Evolutionary conservation across 2,329 filamentous ascomycete species (phyloP), one percentile per base, ranked within the genome.

Genomic region (Penicillium sp.): DNA sequence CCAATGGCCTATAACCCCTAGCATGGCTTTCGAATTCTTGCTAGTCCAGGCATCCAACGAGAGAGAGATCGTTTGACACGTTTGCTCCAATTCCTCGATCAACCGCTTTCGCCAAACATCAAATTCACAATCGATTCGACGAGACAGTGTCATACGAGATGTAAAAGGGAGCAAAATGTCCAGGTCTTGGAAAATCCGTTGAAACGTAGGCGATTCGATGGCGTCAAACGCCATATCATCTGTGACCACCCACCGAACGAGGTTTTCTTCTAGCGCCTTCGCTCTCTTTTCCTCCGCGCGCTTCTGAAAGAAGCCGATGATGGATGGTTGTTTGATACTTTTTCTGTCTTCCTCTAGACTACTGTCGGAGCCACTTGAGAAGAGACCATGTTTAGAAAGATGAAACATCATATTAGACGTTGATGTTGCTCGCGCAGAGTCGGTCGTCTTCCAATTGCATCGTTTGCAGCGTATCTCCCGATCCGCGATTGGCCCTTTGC

Each of bases 1-100:
- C 54, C 54, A 59, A 48, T 57, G 50, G 39, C 53, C 51, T 47
- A 58, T 54, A 5, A 58, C 39, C 22, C 46, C 48, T n/a, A 58
- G n/a, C 24, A 56, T 53, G 16, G 53, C 39, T 20, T 50, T 14
- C 25, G 44, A 39, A 28, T 55, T 53, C 22, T 52, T 18, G 46
- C 48, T 51, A 16, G 44, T 56, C 53, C 53, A 58, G 4, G 53
- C 24, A 39, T 56, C 53, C 18, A 56, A 41, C 5, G 56, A 58
- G 13, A 58, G 27, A 18, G 47, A 50, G 30, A 58, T 58, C 24
- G 53, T 48, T 49, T 52, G 30, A 27, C 49, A 57, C n/a, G 48
- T 49, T n/a, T 10, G 30, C 22, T 48, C 22, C 16, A 57, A 44
- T 8, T 53, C 49, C 35, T 53, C 36, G 14, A 51, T 50, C 40